A percentile compares a stretch with the other conserved stretches of the same genome.
These are phyloP conservation scores for Globisporangium viniferum DNA, from an alignment of 352 stramenopile genomes.

Conservation along the genomic window DNA sequence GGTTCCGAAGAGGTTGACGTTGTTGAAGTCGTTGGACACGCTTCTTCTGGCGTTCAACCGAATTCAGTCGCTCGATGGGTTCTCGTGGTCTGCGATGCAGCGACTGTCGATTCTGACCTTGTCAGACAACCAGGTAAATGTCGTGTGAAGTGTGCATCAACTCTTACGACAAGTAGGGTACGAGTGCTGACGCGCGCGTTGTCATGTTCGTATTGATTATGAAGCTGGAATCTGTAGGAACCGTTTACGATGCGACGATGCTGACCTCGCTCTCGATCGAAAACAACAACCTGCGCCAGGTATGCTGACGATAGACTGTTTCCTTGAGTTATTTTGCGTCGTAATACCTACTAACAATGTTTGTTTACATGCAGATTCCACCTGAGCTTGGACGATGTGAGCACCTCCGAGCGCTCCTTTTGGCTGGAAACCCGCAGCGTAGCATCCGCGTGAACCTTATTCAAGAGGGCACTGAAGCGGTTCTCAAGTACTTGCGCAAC, in stretches of 20 bases:
- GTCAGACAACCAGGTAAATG: conserved; percentile 62
- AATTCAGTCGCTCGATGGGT: conserved; percentile 44
- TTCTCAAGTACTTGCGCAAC: conserved; percentile 73
- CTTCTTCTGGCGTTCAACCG: conserved; percentile 71
- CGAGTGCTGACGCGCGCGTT: not conserved
- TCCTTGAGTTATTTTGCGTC: not conserved
- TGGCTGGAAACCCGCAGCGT: conserved; percentile 77
- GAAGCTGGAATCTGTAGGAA: conserved; percentile 59
- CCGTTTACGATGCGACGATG: conserved; percentile 50
- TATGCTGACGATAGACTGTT: conserved; percentile 15
- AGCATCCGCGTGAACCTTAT: conserved; percentile 63
- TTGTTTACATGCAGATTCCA: conserved; percentile 46
- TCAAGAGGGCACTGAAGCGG: conserved; percentile 62
- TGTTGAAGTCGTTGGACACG: conserved; percentile 57
- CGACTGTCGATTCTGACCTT: conserved; percentile 64
- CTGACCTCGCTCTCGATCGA: conserved; percentile 75
- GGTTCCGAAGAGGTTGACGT: conserved; percentile 38
- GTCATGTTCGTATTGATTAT: conserved; percentile 4
- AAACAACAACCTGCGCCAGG: conserved; percentile 80
- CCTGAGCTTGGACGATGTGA: conserved; percentile 52
- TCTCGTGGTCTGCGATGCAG: conserved; percentile 56
- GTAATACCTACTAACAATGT: not conserved
- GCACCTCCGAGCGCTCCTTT: conserved; percentile 54
- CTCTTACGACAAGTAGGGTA: not conserved
- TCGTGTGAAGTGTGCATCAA: not conserved